These are phyloP conservation scores for Kazachstania psychrophila DNA, from an alignment of 805 yeast genomes.

Conservation along the genomic window DNA sequence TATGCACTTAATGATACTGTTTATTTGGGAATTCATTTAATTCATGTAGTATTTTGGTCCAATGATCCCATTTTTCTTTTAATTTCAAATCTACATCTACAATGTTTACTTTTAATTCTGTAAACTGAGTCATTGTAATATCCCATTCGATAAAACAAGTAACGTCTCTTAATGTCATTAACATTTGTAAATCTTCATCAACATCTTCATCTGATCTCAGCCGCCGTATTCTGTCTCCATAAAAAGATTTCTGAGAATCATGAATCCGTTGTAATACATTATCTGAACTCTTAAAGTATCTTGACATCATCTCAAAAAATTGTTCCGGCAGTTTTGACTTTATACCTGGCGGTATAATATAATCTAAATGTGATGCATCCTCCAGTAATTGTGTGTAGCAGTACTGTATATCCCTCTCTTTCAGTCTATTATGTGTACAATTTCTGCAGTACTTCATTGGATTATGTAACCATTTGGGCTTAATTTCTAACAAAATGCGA, in stretches of 20 bases:
- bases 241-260: conserved; percentile 16
- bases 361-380: conserved; percentile 8
- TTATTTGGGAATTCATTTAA: conserved; percentile 1
- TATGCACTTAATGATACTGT: neutral
- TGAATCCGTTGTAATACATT: conserved; percentile 20
- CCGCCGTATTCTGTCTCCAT: neutral
- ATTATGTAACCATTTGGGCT: conserved; percentile 28
- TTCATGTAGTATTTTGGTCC: conserved; percentile 32
- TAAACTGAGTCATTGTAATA: neutral
- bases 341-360: conserved; percentile 5
- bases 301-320: conserved; percentile 10
- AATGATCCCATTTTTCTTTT: conserved; percentile 36
- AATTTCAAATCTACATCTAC: conserved; percentile 51
- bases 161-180: conserved; percentile 34
- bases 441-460: conserved; percentile 22
- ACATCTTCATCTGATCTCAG: conserved; percentile 9
- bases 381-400: conserved; percentile 16
- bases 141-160: conserved; percentile 29
- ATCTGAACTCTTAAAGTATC: conserved; percentile 14
- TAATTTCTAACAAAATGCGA: conserved; percentile 20
- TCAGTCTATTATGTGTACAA: conserved; percentile 22
- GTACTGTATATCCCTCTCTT: conserved; percentile 15
- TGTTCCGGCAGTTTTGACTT: conserved; percentile 7
- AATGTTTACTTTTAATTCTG: conserved; percentile 18
- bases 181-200: conserved; percentile 15